Evolutionary conservation across 345 rosid species (phyloP).

Genomic region (Citrus cavaleriei): DNA sequence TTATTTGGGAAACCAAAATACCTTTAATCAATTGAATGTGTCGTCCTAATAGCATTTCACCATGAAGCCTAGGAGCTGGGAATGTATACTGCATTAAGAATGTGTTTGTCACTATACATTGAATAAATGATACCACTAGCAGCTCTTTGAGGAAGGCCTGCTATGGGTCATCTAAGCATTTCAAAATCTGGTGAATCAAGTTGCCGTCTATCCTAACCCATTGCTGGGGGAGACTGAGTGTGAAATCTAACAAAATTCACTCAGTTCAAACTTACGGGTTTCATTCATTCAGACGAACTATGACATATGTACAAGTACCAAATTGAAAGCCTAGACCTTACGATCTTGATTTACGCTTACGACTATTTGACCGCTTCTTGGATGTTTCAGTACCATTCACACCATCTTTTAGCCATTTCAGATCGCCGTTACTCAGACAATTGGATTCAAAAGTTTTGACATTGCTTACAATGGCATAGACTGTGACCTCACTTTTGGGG

Average conservation of each 20-base stretch:
- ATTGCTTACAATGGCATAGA: conserved; percentile 65
- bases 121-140: background rate
- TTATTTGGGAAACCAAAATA: background rate
- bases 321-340: conserved; percentile 7
- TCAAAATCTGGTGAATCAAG: background rate
- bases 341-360: conserved; percentile 43
- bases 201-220: conserved; percentile 5
- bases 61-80: background rate
- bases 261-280: conserved; percentile 30
- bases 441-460: conserved; percentile 43
- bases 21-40: background rate
- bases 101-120: background rate
- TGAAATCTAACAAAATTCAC: conserved; percentile 64
- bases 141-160: background rate
- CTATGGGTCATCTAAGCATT: background rate
- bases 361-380: conserved; percentile 51
- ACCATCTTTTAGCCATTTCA: conserved; percentile 43
- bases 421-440: conserved; percentile 36
- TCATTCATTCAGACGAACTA: conserved; percentile 7
- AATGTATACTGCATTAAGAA: background rate
- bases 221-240: conserved; percentile 48
- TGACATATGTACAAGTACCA: conserved; percentile 16
- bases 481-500: conserved; percentile 53
- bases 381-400: conserved; percentile 29
- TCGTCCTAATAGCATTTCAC: background rate